These are phyloP conservation scores for Colletotrichum tamarilloi DNA, from an alignment of 2,329 filamentous ascomycete genomes.

Conservation along the genomic window DNA sequence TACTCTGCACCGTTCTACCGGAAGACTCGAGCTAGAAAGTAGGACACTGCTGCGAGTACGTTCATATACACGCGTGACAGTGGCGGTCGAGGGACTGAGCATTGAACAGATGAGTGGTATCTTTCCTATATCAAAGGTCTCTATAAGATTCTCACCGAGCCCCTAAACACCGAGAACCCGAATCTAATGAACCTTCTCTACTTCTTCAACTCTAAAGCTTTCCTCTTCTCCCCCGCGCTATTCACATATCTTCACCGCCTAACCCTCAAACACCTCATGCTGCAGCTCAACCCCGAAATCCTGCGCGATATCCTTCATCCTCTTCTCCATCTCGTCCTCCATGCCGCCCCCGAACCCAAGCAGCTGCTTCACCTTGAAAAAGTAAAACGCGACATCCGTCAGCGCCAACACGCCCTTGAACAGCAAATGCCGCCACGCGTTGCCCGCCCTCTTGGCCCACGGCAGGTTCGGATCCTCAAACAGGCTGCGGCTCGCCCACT, in stretches of 20 bases:
- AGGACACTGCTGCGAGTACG: too few species aligned
- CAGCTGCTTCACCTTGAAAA: slow-evolving; percentile 80
- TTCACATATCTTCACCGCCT: background rate
- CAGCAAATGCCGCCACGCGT: slow-evolving; percentile 82
- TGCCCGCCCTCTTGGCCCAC: slow-evolving; percentile 70
- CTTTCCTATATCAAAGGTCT: background rate
- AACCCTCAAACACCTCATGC: slow-evolving; percentile 90
- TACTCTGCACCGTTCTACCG: too few species aligned
- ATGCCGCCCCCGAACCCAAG: slow-evolving; percentile 84
- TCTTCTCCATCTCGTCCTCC: slow-evolving; percentile 92
- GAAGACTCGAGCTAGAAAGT: too few species aligned
- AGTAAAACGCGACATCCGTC: slow-evolving; percentile 86
- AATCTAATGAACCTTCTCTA: background rate
- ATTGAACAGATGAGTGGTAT: slow-evolving; percentile 4
- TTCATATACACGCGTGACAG: too few species aligned
- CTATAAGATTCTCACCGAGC: background rate
- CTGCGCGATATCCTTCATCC: slow-evolving; percentile 88
- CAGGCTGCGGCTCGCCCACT: slow-evolving; percentile 89
- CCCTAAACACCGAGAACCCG: background rate
- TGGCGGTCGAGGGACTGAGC: too few species aligned
- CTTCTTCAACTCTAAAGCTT: background rate
- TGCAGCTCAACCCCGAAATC: slow-evolving; percentile 93
- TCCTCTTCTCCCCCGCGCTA: background rate
- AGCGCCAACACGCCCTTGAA: slow-evolving; percentile 82
- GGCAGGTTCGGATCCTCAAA: slow-evolving; percentile 77